Conservation (phyloP, 2,329 filamentous ascomycete species). For the Hyphodiscus sp. region DNA sequence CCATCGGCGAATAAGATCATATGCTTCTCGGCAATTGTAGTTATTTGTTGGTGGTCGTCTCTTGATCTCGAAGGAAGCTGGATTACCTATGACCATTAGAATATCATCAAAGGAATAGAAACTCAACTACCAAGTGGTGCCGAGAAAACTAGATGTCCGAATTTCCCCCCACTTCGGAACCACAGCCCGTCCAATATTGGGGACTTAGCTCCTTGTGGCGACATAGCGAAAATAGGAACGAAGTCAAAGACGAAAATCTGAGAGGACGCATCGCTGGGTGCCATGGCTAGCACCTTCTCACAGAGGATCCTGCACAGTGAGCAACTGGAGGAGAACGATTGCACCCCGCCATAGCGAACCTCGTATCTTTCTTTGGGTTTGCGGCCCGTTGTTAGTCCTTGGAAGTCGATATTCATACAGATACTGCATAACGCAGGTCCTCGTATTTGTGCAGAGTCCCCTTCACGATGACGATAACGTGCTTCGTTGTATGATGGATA, state of each 20-base stretch:
- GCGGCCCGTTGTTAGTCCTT: background rate
- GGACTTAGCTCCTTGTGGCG: background rate
- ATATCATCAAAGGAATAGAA: background rate
- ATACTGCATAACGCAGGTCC: background rate
- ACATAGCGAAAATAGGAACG: background rate
- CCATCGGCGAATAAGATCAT: background rate
- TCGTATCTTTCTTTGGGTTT: background rate
- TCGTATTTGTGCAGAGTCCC: background rate
- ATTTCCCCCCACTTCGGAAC: background rate
- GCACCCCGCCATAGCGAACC: background rate
- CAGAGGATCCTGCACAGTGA: background rate
- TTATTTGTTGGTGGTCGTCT: background rate
- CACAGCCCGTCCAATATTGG: background rate
- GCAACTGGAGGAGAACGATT: background rate
- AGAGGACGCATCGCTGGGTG: background rate
- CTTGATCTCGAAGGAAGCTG: background rate
- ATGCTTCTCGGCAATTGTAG: background rate
- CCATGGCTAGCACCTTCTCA: background rate
- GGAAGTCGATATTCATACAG: background rate
- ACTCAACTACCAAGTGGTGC: background rate
- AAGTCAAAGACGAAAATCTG: background rate
- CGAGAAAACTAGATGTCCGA: background rate
- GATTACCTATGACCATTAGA: background rate
- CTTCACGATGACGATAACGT: background rate
- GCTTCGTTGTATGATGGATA: background rate